Conservation (phyloP, 805 yeast genomes). For the Ogataea glucozyma region DNA sequence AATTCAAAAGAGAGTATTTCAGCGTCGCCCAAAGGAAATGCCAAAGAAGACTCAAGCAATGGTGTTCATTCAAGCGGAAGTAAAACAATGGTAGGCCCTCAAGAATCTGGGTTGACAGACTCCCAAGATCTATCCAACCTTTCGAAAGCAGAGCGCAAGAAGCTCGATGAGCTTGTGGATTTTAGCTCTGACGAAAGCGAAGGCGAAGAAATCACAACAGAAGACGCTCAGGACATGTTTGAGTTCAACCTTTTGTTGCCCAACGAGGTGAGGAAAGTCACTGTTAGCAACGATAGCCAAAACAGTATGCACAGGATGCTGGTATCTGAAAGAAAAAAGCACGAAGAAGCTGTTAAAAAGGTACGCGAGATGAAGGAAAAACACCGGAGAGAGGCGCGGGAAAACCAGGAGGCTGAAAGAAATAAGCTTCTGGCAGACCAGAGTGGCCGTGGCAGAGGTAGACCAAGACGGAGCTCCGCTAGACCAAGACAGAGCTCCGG, state of each 20-base stretch:
- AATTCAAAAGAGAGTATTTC: too few species aligned
- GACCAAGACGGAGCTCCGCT: not conserved
- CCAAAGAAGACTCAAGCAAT: not conserved
- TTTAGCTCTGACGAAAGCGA: constrained; percentile 2
- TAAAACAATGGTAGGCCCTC: too few species aligned
- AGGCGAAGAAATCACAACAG: not conserved
- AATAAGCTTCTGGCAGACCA: too few species aligned
- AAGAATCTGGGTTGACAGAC: too few species aligned
- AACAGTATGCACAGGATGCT: constrained; percentile 16
- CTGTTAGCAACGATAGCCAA: constrained; percentile 8
- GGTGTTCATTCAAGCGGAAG: not conserved
- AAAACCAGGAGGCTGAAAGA: not conserved
- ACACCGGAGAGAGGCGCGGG: not conserved
- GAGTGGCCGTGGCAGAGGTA: too few species aligned
- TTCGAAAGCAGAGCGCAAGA: not conserved
- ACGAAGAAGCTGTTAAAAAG: not conserved
- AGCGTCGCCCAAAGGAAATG: too few species aligned
- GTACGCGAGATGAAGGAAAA: not conserved
- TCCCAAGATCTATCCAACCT: not conserved
- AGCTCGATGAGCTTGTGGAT: constrained; percentile 9
- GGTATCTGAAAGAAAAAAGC: constrained; percentile 14
- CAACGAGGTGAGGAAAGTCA: constrained; percentile 19
- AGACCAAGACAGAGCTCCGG: not conserved
- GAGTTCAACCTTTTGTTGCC: constrained; percentile 11
- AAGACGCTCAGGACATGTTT: not conserved